Percentiles rank a stretch among this genome's conserved stretches.
Evolutionary conservation across 2,329 filamentous ascomycete species (phyloP).

Genomic region (Aspergillus niger): DNA sequence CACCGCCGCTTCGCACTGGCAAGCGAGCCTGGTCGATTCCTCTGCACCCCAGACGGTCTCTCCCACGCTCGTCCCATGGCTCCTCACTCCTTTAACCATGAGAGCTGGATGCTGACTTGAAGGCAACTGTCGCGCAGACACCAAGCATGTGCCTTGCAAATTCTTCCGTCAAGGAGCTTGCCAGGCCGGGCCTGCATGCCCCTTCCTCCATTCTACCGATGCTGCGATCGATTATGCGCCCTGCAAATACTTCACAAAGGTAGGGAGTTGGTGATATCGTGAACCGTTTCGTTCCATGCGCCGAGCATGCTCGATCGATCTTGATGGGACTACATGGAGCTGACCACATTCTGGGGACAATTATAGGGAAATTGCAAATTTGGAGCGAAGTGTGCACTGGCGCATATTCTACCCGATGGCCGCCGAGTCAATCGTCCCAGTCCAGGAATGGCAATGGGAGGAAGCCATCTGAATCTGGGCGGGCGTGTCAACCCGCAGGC

Average conservation of each 20-base stretch:
- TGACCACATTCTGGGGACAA: constrained; percentile 24
- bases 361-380: constrained; percentile 96
- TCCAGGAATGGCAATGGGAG: constrained; percentile 49
- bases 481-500: constrained; percentile 67
- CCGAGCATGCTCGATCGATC: not conserved
- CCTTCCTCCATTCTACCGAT: constrained; percentile 92
- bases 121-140: constrained; percentile 60
- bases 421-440: constrained; percentile 79
- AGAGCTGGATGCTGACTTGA: not conserved
- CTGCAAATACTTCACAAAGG: constrained; percentile 99
- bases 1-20: no score
- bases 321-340: constrained; percentile 1
- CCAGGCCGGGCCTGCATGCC: constrained; percentile 93
- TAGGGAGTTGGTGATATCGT: constrained; percentile 42
- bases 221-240: constrained; percentile 78
- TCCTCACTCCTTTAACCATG: no score
- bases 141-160: constrained; percentile 97
- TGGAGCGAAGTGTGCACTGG: constrained; percentile 94
- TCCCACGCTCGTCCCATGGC: not conserved
- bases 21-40: not conserved
- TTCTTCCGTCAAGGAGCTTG: constrained; percentile 97
- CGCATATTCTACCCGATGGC: constrained; percentile 92
- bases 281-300: not conserved
- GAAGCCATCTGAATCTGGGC: constrained; percentile 63
- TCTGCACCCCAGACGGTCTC: not conserved